Evolutionary conservation across 805 yeast species (phyloP).

Genomic region (Candida sphagnicola): DNA sequence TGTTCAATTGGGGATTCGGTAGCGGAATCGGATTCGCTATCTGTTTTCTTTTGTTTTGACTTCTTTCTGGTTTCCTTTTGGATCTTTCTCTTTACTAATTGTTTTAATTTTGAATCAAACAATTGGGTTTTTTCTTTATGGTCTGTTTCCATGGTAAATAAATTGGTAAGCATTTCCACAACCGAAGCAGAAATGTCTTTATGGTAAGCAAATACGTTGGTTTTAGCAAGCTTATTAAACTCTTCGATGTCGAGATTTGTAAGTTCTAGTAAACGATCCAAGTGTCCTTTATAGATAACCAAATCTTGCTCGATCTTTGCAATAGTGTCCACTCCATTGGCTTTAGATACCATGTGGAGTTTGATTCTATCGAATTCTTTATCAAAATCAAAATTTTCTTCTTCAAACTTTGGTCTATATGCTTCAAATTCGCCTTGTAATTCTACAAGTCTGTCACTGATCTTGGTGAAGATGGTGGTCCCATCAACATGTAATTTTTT

Average conservation of each 20-base stretch:
- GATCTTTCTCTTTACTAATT: conserved; percentile 25
- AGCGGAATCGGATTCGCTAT: conserved; percentile 6
- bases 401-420: conserved; percentile 40
- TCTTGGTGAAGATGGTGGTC: conserved; percentile 30
- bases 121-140: conserved; percentile 26
- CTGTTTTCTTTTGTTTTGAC: conserved; percentile 17
- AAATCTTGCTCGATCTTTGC: conserved; percentile 24
- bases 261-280: conserved; percentile 25
- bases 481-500: conserved; percentile 41
- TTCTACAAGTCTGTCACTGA: conserved; percentile 42
- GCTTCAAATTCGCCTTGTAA: conserved; percentile 44
- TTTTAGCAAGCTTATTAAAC: conserved; percentile 19
- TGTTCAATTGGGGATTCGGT: background rate
- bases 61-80: conserved; percentile 31
- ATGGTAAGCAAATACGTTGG: conserved; percentile 20
- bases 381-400: conserved; percentile 47
- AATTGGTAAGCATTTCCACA: conserved; percentile 25
- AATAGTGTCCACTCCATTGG: conserved; percentile 18
- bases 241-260: conserved; percentile 13
- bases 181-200: conserved; percentile 24
- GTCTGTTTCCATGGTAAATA: conserved; percentile 22
- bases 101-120: conserved; percentile 25
- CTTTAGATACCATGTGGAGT: conserved; percentile 13
- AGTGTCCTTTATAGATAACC: conserved; percentile 20
- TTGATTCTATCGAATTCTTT: conserved; percentile 47